phyloP scores from a whole-genome alignment of 2,329 filamentous ascomycete genomes.

The Clarireedia paspali region DNA sequence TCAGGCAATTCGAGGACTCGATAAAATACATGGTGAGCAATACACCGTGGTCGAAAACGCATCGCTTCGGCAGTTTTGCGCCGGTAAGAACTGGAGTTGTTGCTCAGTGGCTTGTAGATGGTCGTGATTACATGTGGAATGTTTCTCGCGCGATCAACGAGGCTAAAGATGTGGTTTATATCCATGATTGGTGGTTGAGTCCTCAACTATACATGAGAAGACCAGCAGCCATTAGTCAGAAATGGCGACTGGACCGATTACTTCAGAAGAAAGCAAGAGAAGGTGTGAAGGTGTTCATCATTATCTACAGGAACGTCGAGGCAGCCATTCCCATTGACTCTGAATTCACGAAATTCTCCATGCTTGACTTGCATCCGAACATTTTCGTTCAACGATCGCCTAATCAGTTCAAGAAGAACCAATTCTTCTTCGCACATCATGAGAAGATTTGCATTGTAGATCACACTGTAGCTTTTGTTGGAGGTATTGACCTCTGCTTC shows the following conservation, averaged over 20 bases:
- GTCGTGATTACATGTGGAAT: slow-evolving; percentile 98
- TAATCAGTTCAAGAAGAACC: slow-evolving; percentile 97
- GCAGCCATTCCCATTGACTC: slow-evolving; percentile 96
- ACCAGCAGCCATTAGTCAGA: slow-evolving; percentile 91
- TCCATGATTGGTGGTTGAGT: slow-evolving; percentile 98
- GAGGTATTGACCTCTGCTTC: slow-evolving; percentile 93
- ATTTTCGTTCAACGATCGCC: slow-evolving; percentile 94
- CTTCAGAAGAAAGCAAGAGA: slow-evolving; percentile 90
- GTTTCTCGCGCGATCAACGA: slow-evolving; percentile 94
- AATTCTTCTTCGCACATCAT: slow-evolving; percentile 98
- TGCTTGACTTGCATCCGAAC: slow-evolving; percentile 92
- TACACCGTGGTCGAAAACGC: slow-evolving; percentile 74
- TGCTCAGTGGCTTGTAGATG: slow-evolving; percentile 94
- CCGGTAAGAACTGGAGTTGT: slow-evolving; percentile 81
- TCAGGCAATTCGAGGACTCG: slow-evolving; percentile 89
- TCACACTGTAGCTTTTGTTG: slow-evolving; percentile 90
- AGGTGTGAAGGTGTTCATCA: slow-evolving; percentile 95
- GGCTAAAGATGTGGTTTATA: slow-evolving; percentile 96
- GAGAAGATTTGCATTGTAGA: slow-evolving; percentile 98
- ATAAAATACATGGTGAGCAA: slow-evolving; percentile 77
- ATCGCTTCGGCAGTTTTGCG: slow-evolving; percentile 89
- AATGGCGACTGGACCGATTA: slow-evolving; percentile 90
- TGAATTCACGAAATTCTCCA: slow-evolving; percentile 93
- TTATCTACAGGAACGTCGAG: slow-evolving; percentile 96
- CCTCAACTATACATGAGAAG: slow-evolving; percentile 93